Conservation (phyloP, 805 yeast genomes). For the Kregervanrija pseudodelftensis region DNA sequence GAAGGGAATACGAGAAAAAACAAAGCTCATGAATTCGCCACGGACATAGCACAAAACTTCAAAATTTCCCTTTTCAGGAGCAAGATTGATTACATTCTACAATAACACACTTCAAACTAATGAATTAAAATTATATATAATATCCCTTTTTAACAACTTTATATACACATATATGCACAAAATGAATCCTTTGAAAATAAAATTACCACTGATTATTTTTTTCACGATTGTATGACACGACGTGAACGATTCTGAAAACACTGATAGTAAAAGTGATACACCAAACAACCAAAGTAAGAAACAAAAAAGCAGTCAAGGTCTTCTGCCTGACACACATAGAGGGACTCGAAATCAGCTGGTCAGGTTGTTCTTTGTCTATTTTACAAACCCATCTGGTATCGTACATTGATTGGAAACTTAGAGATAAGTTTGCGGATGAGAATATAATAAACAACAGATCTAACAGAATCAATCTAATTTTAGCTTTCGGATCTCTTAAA, state of each 20-base stretch:
- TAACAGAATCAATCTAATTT: constrained; percentile 70
- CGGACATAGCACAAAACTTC: too few species aligned
- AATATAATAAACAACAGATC: constrained; percentile 86
- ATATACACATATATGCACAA: too few species aligned
- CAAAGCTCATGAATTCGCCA: background rate
- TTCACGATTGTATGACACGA: constrained; percentile 26
- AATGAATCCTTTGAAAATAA: too few species aligned
- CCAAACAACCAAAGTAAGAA: constrained; percentile 74
- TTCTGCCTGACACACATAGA: constrained; percentile 72
- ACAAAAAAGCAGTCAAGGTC: constrained; percentile 71
- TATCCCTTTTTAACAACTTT: too few species aligned
- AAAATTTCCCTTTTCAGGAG: too few species aligned
- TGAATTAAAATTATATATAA: too few species aligned
- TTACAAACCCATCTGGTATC: constrained; percentile 79
- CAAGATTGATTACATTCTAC: too few species aligned
- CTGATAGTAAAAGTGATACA: constrained; percentile 79
- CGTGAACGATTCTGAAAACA: constrained; percentile 74
- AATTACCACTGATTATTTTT: background rate
- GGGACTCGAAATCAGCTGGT: constrained; percentile 24
- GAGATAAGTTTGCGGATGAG: constrained; percentile 78
- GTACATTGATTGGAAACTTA: constrained; percentile 75
- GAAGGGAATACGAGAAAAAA: constrained; percentile 1
- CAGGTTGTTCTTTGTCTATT: constrained; percentile 7
- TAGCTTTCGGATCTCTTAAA: constrained; percentile 74
- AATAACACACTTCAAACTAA: too few species aligned